Evolutionary conservation across 1,284 basidiomycete genomes (phyloP), one percentile per base, ranked within the genome.

Genomic region (Psilocybe mexicana): DNA sequence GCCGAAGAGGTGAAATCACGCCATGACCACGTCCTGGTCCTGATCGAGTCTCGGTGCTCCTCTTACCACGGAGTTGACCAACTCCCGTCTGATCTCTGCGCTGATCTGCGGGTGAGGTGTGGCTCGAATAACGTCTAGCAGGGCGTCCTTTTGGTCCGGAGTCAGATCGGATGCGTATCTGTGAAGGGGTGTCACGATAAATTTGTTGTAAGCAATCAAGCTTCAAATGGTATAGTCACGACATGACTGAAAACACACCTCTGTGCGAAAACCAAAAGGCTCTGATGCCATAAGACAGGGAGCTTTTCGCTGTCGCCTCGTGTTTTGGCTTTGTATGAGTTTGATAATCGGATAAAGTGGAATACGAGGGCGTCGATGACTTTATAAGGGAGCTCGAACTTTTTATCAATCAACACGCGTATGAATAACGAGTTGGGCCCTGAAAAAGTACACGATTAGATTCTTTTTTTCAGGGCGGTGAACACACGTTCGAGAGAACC

Each of bases 281-380:
- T 94, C 76, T 99, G 97, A 72, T 99, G 95, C 97, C 97, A 99
- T 11, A 99, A 80, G 10, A 99, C 97, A 6, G 97, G 97, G 57
- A 97, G 80, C 71, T 88, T 88, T 58, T 89, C 87, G 1, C 84
- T 76, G 54, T 89, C 87, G 11, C 83, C 86, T 40, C 83, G 78
- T 28, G 75, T 78, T 60, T 80, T 81, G 33, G 86, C 85, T 71
- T 90, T 91, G 72, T 93, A 90, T n/a, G 89, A 89, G 72, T 95
- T 94, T 5, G 93, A 93, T 55, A 98, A 88, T 38, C 94, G 88
- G 67, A 99, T 92, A 72, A 96, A 99, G 77, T 99, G 97, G 81
- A 97, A 98, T 12, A 99, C 95, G 56, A 99, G 85, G 2, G 93
- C 92, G 69, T 99, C 97, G 57, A 99, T 88, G 25, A 98, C 96